phyloP scores from a whole-genome alignment of 495 filamentous ascomycete species.

The Hypoxylon lenormandii region DNA sequence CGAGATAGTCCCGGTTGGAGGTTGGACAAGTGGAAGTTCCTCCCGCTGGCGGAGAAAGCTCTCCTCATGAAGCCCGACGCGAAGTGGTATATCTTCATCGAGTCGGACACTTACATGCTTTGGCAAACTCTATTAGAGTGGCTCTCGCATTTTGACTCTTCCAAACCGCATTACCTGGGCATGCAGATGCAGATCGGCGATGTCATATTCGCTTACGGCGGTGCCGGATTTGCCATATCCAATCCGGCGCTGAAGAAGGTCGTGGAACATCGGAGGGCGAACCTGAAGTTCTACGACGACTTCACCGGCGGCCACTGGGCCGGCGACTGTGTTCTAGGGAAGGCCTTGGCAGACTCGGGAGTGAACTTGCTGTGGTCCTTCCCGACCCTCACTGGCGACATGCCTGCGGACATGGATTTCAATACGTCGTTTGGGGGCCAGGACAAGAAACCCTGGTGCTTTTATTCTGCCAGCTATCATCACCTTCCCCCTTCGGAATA shows the following conservation, averaged over 20 bases:
- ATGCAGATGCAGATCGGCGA: constrained; percentile 56
- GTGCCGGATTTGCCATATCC: constrained; percentile 66
- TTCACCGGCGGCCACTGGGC: constrained; percentile 61
- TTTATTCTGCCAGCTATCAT: constrained; percentile 62
- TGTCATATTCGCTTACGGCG: constrained; percentile 66
- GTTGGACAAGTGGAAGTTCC: constrained; percentile 76
- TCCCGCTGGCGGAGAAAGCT: constrained; percentile 69
- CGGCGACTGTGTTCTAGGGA: constrained; percentile 67
- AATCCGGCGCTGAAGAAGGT: constrained; percentile 61
- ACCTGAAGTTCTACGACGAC: constrained; percentile 49
- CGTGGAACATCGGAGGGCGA: constrained; percentile 45
- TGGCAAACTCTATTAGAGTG: constrained; percentile 68
- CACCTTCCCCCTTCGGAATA: constrained; percentile 61
- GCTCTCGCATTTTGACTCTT: constrained; percentile 60
- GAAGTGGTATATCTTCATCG: constrained; percentile 74
- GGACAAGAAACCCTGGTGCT: constrained; percentile 63
- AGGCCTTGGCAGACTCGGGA: constrained; percentile 57
- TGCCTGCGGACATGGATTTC: constrained; percentile 56
- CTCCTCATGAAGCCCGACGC: constrained; percentile 59
- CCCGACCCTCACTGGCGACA: constrained; percentile 55
- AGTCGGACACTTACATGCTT: constrained; percentile 71
- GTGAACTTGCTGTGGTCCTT: constrained; percentile 62
- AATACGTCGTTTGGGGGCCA: constrained; percentile 58
- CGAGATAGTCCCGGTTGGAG: constrained; percentile 61
- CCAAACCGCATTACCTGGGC: constrained; percentile 64